These are phyloP conservation scores for Aspergillus egyptiacus DNA, from an alignment of 495 filamentous ascomycete genomes.

Conservation along the genomic window DNA sequence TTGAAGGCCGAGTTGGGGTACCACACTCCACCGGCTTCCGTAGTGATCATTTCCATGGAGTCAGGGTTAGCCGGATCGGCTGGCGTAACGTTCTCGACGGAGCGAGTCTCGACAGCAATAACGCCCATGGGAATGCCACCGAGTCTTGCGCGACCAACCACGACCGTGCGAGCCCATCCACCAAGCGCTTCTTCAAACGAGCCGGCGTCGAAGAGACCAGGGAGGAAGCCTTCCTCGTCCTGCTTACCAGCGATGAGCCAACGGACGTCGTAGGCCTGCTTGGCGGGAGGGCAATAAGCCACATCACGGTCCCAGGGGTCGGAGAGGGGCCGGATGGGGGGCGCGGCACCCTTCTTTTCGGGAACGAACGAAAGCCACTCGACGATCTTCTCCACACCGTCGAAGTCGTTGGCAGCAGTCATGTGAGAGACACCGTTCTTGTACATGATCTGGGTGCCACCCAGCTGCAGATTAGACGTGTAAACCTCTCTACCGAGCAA, in stretches of 20 bases:
- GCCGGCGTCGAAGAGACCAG: conserved; percentile 90
- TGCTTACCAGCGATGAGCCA: conserved; percentile 90
- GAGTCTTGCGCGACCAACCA: conserved; percentile 92
- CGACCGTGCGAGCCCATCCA: conserved; percentile 94
- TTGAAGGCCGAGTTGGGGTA: conserved; percentile 99
- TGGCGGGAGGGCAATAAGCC: conserved; percentile 74
- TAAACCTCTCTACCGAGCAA: conserved; percentile 96
- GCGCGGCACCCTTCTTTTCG: conserved; percentile 82
- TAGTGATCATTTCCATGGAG: conserved; percentile 87
- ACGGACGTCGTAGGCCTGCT: conserved; percentile 88
- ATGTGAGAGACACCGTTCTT: conserved; percentile 98
- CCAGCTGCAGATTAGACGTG: conserved; percentile 96
- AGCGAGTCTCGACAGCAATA: conserved; percentile 92
- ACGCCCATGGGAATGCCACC: conserved; percentile 98
- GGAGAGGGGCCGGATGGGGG: conserved; percentile 76
- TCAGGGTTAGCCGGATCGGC: conserved; percentile 99
- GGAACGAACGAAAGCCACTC: conserved; percentile 97
- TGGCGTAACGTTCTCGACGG: conserved; percentile 92
- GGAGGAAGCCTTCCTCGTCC: conserved; percentile 78
- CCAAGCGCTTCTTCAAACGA: conserved; percentile 96
- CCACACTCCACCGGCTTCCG: conserved; percentile 97
- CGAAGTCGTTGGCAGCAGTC: conserved; percentile 96
- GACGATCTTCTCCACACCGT: conserved; percentile 95
- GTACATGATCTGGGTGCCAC: conserved; percentile 99
- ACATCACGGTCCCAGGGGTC: conserved; percentile 93